Evolutionary conservation across 2,329 filamentous ascomycete species (phyloP), one percentile per base, ranked within the genome.

Genomic region (Claviceps spartinae): DNA sequence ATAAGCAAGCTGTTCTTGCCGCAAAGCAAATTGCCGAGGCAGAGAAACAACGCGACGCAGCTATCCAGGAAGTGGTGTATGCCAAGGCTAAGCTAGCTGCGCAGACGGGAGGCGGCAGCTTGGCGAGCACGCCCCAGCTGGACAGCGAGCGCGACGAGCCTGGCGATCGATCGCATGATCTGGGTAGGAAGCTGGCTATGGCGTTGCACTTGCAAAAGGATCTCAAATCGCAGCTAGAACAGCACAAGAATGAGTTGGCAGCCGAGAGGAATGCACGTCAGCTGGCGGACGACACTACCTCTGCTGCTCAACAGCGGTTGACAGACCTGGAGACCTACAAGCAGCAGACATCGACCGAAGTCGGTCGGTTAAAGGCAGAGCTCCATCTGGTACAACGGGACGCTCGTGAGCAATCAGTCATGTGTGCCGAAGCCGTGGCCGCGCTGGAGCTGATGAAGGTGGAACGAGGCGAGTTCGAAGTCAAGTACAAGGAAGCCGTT

Each of bases 11-110:
- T 13, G 75, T 88, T 7, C 72, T 88, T 52, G 90, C 93, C 8
- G 88, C 90, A 0, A 90, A 85, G 65, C 82, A 91, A 55, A 90
- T 98, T 55, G 90, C 91, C 1, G 90, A 96, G 64, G 85, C 94
- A 1, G 93, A 98, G 65, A 90, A 87, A 64, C 93, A 98, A 70
- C 80, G 94, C 49, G 93, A 98, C 67, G 83, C 85, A 42, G 93
- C 93, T n/a, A 83, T 98, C 51, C 86, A 85, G 60, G 94, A 98
- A 69, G 93, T 93, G 1, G 86, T 93, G 0, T 97, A 97, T 67
- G 88, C 90, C 37, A 95, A 94, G 64, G 89, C 94, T 2, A 96
- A 88, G 64, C 73, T 96, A 49, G 90, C 90, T 34, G 90, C 89
- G 7, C 85, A 89, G 56, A 61, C 67, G 3, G 82, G 78, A 3